phyloP scores from a whole-genome alignment of 345 rosid species.

The Linum trigynum region DNA sequence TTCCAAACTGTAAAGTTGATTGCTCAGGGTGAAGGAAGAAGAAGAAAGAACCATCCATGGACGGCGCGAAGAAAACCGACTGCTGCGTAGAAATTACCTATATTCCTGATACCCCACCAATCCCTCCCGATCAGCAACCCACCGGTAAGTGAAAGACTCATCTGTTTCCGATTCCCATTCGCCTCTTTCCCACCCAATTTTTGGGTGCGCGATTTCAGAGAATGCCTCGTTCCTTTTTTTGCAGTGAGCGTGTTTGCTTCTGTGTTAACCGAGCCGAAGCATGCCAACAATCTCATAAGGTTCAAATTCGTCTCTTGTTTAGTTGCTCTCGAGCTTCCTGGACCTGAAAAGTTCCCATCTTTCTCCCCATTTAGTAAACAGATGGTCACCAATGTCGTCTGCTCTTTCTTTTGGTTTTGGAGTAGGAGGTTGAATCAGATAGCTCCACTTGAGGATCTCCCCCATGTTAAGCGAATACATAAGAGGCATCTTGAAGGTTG shows the following conservation, averaged over 20 bases:
- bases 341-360: too few relatives aligned
- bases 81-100: slow-evolving; percentile 25
- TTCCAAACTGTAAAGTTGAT: not conserved
- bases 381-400: not conserved
- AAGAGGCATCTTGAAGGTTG: slow-evolving; percentile 41
- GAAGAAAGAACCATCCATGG: not conserved
- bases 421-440: slow-evolving; percentile 54
- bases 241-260: slow-evolving; percentile 63
- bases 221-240: not conserved
- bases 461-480: slow-evolving; percentile 67
- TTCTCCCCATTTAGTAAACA: too few relatives aligned
- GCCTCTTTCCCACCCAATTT: not conserved
- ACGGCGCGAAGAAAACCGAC: not conserved
- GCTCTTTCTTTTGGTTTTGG: slow-evolving; percentile 8
- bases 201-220: not conserved
- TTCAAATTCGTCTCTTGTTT: slow-evolving; percentile 8
- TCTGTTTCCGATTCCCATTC: too few relatives aligned
- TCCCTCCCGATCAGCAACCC: slow-evolving; percentile 46
- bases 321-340: not conserved
- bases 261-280: slow-evolving; percentile 43
- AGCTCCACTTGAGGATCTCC: slow-evolving; percentile 55
- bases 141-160: slow-evolving; percentile 30
- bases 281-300: slow-evolving; percentile 59
- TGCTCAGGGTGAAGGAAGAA: not conserved
- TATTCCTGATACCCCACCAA: slow-evolving; percentile 46